Base-by-base conservation (phyloP, 257 asterid genomes). In the Penstemon newberryi region DNA sequence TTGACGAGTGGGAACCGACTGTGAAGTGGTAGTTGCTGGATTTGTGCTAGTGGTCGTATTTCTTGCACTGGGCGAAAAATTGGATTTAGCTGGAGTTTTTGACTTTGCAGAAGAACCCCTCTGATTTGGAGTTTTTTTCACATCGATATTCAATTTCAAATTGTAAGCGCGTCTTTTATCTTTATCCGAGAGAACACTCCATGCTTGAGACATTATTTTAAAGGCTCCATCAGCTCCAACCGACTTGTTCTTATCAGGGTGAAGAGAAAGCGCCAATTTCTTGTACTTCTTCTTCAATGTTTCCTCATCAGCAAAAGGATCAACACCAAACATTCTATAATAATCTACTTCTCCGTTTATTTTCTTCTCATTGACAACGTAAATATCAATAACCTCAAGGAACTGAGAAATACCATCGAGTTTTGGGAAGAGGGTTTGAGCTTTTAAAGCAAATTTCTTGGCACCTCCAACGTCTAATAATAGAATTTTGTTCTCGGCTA, bases 241-340 rank as follows among this genome's bases (percentile, higher is more conserved):
- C n/a, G 80, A 65, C 66, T 78, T 71, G 73, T 78, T 83, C 62
- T 80, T 77, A 53, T 80, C 83, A 3, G 88, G 85, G 72, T 83
- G 82, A 38, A 83, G 72, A 38, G 67, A 56, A 57, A 78, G 73
- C 54, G 82, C 80, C 37, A 78, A 68, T 67, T 67, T 75, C 73
- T 78, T 70, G 45, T 77, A 83, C 63, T 65, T 56, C 51, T 44
- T 78, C 69, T 73, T 70, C 56, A 80, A 36, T n/a, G 74, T 75
- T 36, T 70, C 82, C 15, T 75, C 75, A 8, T 73, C 80, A 58
- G 65, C 75, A 2, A 66, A 69, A 46, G 85, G 80, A 38, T 78
- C 60, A 19, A 78, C 78, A 2, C 82, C 71, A 11, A 83, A 74
- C 33, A 25, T 25, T 25, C 2, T 25, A 25, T 25, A 25, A 2